Base-by-base conservation (phyloP, 257 asterid genomes). In the Schizonepeta tenuifolia region DNA sequence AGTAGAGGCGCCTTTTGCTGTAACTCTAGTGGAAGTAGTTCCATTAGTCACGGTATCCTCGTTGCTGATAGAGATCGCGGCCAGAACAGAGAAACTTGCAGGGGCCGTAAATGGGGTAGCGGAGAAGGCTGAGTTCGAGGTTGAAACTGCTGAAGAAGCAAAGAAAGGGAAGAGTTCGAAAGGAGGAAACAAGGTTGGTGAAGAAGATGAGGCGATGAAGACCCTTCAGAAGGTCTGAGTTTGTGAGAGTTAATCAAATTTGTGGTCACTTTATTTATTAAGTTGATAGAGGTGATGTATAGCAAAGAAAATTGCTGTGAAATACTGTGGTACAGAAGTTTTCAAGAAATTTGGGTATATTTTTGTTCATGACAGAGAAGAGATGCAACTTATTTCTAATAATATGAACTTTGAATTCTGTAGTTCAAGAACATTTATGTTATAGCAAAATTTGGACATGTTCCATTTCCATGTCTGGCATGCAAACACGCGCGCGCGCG, bases 61-160 rank as follows among this genome's bases (percentile, higher is more conserved):
- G n/a, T 72, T 86, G 82, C 54, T 89, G 71, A 75, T 80, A 41
- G 97, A 91, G 83, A 84, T 89, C 28, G 90, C 90, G 58, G 77
- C 81, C 67, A 85, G 96, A 79, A 85, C 82, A 3, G 87, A 79
- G 65, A 85, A 78, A 33, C 69, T 85, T 61, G 87, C 79, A 13
- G 79, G 75, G 55, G 85, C 81, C 0, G 90, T 87, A 8, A 70
- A 76, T 40, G 86, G 58, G 41, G 71, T 89, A 57, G 93, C 95
- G 24, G 80, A 66, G 35, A 83, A 80, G 76, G 93, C 90, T 55
- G 86, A 84, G 58, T 92, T 92, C 75, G 75, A 68, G 75, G 83
- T 9, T 2, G 77, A 70, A 69, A 81, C 73, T 40, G 71, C 68
- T 17, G 83, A 85, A 33, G 75, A 74, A 46, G 59, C 49, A 3